Percentiles rank a stretch among this genome's conserved stretches.
Conservation (phyloP, 164 flowering plant species). For the Berberis vulgaris region DNA sequence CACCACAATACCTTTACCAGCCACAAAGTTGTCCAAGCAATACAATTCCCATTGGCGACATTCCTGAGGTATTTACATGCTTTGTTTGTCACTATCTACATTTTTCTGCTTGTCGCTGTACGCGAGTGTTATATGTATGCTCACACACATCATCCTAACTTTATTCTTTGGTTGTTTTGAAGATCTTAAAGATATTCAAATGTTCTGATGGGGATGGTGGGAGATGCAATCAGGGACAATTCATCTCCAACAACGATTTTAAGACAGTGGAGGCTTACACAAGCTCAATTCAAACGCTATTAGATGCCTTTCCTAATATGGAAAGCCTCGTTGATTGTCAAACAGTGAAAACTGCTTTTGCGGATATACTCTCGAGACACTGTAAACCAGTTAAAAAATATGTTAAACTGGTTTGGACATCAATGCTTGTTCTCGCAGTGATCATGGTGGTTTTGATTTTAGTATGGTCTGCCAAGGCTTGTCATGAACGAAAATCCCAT, state of each 20-base stretch:
- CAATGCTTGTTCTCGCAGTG: conserved; percentile 35
- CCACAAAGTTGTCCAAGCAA: conserved; percentile 50
- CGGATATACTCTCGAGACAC: conserved; percentile 45
- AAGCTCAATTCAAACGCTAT: conserved; percentile 48
- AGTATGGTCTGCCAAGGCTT: conserved; percentile 33
- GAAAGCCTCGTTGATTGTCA: conserved; percentile 63
- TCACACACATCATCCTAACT: too few relatives aligned
- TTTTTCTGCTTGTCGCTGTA: too few relatives aligned
- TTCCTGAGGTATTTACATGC: conserved; percentile 46
- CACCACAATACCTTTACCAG: conserved; percentile 56
- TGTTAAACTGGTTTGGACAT: conserved; percentile 47
- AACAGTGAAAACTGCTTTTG: conserved; percentile 53
- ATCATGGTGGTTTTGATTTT: conserved; percentile 48
- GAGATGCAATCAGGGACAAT: conserved; percentile 34
- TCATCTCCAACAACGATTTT: conserved; percentile 23
- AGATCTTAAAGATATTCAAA: conserved; percentile 43
- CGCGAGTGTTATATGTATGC: too few relatives aligned
- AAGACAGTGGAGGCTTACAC: conserved; percentile 44
- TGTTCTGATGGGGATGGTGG: conserved; percentile 35
- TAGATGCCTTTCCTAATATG: conserved; percentile 63
- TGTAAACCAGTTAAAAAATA: conserved; percentile 66
- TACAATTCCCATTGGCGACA: conserved; percentile 55
- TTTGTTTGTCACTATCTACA: too few relatives aligned
- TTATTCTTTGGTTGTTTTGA: conserved; percentile 1
- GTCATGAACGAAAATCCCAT: conserved; percentile 21